phyloP scores from a whole-genome alignment of 2,329 filamentous ascomycete genomes.

The Colletotrichum somersetense region DNA sequence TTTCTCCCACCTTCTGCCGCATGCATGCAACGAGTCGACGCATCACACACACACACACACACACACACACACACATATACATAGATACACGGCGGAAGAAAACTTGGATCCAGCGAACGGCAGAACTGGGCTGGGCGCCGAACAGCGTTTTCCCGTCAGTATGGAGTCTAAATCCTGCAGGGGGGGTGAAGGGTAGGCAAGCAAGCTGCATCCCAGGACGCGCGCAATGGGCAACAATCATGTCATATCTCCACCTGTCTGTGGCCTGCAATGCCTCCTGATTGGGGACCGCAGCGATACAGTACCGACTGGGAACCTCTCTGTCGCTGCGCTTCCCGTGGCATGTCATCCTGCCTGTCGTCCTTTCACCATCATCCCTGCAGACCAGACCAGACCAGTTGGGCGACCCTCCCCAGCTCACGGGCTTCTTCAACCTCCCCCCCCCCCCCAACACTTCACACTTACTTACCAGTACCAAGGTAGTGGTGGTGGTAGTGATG shows the following conservation, averaged over 20 bases:
- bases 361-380: conserved; percentile 38
- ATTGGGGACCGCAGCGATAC: conserved; percentile 35
- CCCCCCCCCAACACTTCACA: background rate
- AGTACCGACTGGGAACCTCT: too few species aligned
- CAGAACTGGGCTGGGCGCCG: background rate
- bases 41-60: conserved; percentile 10
- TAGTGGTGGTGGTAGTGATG: background rate
- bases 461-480: background rate
- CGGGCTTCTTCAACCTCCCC: conserved; percentile 19
- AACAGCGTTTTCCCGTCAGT: conserved; percentile 1
- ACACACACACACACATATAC: too few species aligned
- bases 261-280: conserved; percentile 25
- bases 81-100: background rate
- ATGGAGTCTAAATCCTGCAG: conserved; percentile 4
- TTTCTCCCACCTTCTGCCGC: conserved; percentile 16
- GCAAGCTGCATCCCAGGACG: conserved; percentile 18
- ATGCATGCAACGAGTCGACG: conserved; percentile 16
- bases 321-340: too few species aligned
- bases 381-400: background rate
- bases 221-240: conserved; percentile 39
- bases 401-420: conserved; percentile 5
- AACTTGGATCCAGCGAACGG: background rate
- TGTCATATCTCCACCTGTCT: conserved; percentile 44
- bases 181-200: background rate
- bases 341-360: too few species aligned